phyloP scores from a whole-genome alignment of 495 filamentous ascomycete species.

The Rhypophila decipiens region DNA sequence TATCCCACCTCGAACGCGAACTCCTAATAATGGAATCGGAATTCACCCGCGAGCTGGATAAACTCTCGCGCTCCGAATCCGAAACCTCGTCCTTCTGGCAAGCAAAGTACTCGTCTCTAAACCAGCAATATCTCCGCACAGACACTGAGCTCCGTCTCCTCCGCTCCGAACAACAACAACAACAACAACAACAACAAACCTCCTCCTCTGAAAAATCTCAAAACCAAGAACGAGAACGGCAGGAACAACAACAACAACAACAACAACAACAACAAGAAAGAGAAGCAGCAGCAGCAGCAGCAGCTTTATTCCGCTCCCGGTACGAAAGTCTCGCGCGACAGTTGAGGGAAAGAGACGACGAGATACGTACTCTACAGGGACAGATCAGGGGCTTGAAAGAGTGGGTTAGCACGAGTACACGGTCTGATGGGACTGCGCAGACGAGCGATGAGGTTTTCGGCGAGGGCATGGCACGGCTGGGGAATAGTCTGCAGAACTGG shows the following conservation, averaged over 20 bases:
- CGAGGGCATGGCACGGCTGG: slow-evolving; percentile 39
- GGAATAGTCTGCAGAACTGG: slow-evolving; percentile 54
- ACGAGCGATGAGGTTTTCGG: slow-evolving; percentile 50
- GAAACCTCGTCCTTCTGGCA: slow-evolving; percentile 44
- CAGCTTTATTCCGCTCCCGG: slow-evolving; percentile 36
- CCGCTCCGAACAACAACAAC: no score
- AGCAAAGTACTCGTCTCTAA: slow-evolving; percentile 35
- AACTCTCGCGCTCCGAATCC: slow-evolving; percentile 35
- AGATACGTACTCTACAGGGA: slow-evolving; percentile 34
- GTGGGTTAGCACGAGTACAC: slow-evolving; percentile 47
- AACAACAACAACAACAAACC: no score
- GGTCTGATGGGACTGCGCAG: slow-evolving; percentile 33
- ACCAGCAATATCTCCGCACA: slow-evolving; percentile 33
- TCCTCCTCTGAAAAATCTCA: no score
- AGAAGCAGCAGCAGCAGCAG: no score
- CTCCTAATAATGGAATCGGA: slow-evolving; percentile 37
- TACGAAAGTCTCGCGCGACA: slow-evolving; percentile 32
- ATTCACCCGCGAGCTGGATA: slow-evolving; percentile 41
- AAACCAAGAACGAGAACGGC: no score
- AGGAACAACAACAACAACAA: no score
- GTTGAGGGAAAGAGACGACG: slow-evolving; percentile 33
- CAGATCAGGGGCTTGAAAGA: slow-evolving; percentile 50
- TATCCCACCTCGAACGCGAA: slow-evolving; percentile 39
- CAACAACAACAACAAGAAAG: no score
- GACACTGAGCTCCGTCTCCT: slow-evolving; percentile 40